Percentiles rank a stretch among this genome's conserved stretches.
Conservation (phyloP, 495 filamentous ascomycete genomes). For the Hypoxylon fragiforme region DNA sequence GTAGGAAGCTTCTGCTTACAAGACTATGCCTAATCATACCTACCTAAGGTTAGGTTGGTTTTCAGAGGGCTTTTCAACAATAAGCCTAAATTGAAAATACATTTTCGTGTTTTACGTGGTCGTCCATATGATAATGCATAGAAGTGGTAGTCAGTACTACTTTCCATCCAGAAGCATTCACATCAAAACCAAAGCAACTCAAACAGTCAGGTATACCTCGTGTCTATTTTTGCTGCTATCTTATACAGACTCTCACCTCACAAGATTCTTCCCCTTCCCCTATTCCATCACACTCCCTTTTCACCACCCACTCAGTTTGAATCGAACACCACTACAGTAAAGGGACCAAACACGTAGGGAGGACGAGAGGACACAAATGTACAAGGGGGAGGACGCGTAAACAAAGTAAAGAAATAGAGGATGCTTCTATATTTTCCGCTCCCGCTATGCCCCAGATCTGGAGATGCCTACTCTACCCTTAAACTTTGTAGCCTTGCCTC, state of each 20-base stretch:
- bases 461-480: constrained; percentile 57
- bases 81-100: not conserved
- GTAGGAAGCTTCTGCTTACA: too few species aligned
- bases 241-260: constrained; percentile 14
- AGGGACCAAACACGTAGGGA: constrained; percentile 7
- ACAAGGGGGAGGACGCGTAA: constrained; percentile 20
- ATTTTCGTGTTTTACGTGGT: not conserved
- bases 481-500: constrained; percentile 66
- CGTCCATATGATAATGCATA: not conserved
- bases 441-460: constrained; percentile 1
- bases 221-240: constrained; percentile 24
- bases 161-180: too few species aligned
- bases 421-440: constrained; percentile 16
- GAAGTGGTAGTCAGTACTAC: too few species aligned
- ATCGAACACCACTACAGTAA: too few species aligned
- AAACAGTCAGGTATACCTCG: constrained; percentile 4
- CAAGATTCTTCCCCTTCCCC: constrained; percentile 1
- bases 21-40: too few species aligned
- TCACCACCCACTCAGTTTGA: not conserved
- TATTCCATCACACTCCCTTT: not conserved
- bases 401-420: constrained; percentile 22
- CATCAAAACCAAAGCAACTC: not conserved
- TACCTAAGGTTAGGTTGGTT: not conserved
- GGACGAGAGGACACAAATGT: constrained; percentile 24
- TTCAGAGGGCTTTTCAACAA: not conserved